Percentiles rank a stretch among this genome's conserved stretches.
Evolutionary conservation across 2,329 filamentous ascomycete species (phyloP).

Genomic region (Botrytis porri): DNA sequence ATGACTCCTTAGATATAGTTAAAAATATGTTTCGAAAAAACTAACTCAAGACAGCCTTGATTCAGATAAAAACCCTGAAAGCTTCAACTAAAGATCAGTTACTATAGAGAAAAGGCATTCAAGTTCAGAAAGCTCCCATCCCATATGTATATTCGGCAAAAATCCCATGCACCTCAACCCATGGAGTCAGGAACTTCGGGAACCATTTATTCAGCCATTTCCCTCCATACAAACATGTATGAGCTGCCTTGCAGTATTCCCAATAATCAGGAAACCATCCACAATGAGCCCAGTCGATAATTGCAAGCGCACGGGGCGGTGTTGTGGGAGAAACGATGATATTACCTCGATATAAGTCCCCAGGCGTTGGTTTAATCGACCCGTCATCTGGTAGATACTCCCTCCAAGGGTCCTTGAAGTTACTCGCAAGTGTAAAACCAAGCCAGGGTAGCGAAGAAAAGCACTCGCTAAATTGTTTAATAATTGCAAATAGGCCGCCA

Average conservation of each 20-base stretch:
- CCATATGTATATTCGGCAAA: neutral
- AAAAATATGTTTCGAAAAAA: neutral
- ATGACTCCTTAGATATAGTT: too few species aligned
- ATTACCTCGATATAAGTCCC: neutral
- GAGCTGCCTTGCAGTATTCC: neutral
- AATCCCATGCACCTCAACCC: neutral
- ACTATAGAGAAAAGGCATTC: neutral
- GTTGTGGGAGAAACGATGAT: neutral
- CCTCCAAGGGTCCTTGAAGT: neutral
- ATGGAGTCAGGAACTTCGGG: neutral
- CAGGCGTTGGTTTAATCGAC: neutral
- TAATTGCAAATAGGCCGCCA: neutral
- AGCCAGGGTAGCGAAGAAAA: neutral
- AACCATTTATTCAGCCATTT: neutral
- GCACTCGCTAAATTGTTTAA: neutral
- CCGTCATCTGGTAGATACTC: neutral
- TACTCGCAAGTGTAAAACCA: neutral
- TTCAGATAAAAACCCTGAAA: neutral
- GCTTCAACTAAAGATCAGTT: neutral
- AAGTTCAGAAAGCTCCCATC: neutral
- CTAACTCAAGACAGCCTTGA: neutral
- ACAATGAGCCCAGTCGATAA: neutral
- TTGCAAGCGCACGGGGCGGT: neutral
- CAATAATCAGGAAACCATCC: neutral
- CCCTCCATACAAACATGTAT: neutral